A percentile compares a stretch with the other conserved stretches of the same genome.
Evolutionary conservation across 805 yeast species (phyloP).

Genomic region (Suhomyces xylopsoci): DNA sequence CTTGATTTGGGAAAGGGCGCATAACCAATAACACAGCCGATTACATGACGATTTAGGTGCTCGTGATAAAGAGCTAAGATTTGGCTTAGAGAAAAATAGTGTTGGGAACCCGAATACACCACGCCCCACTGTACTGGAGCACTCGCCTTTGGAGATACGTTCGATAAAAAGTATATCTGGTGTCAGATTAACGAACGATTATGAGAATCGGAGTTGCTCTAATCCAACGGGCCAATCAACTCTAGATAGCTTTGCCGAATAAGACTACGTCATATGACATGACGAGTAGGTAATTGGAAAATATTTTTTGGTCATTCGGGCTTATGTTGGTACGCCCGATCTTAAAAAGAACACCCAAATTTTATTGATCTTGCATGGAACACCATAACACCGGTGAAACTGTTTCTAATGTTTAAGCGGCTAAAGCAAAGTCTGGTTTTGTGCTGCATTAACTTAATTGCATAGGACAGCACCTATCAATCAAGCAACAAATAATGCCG

Average conservation of each 20-base stretch:
- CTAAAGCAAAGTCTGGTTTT: background rate
- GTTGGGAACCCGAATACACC: background rate
- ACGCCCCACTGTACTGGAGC: background rate
- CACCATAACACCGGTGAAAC: background rate
- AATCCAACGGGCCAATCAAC: background rate
- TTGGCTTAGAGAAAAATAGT: background rate
- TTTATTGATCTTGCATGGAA: background rate
- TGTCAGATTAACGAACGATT: background rate
- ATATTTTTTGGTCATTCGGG: background rate
- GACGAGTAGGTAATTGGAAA: background rate
- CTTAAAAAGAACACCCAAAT: background rate
- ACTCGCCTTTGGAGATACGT: background rate
- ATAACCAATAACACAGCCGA: background rate
- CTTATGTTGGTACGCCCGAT: background rate
- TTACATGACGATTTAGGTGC: background rate
- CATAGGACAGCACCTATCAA: background rate
- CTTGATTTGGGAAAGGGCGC: background rate
- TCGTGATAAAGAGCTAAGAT: background rate
- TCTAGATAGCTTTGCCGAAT: background rate
- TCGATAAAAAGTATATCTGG: background rate
- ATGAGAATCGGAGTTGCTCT: background rate
- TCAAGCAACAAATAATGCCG: background rate
- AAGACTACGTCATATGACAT: background rate
- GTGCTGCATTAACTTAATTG: background rate
- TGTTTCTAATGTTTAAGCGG: background rate